Conservation (phyloP, 2,329 filamentous ascomycete species). For the Phyllosticta capitalensis region DNA sequence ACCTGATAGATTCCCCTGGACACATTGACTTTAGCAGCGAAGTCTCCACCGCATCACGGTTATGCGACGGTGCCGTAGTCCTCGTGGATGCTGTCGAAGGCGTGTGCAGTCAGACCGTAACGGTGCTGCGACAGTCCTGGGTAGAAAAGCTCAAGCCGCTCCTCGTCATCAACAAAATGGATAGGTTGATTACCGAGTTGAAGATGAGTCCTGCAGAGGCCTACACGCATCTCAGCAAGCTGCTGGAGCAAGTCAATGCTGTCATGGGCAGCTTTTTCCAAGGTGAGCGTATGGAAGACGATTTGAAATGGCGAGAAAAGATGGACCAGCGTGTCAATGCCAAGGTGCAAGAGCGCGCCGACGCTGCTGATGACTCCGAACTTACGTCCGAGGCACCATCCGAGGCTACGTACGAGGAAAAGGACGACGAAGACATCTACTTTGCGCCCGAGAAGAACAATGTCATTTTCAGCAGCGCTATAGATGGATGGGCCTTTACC, state of each 20-base stretch:
- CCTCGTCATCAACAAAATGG: constrained; percentile 97
- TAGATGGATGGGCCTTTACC: constrained; percentile 99
- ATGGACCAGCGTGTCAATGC: constrained; percentile 80
- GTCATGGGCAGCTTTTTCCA: constrained; percentile 97
- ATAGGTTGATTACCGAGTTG: constrained; percentile 84
- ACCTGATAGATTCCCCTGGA: constrained; percentile 93
- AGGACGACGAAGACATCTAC: constrained; percentile 93
- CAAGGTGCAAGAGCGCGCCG: constrained; percentile 44
- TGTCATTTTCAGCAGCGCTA: constrained; percentile 95
- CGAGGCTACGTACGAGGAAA: constrained; percentile 65
- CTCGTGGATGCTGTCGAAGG: constrained; percentile 95
- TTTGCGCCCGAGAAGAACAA: constrained; percentile 98
- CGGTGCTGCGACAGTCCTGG: constrained; percentile 90
- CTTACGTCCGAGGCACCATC: constrained; percentile 39
- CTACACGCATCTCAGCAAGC: constrained; percentile 76
- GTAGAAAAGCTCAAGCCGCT: constrained; percentile 90
- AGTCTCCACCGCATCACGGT: constrained; percentile 85
- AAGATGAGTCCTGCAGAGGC: constrained; percentile 89
- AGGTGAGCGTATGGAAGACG: constrained; percentile 96
- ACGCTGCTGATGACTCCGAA: constrained; percentile 38
- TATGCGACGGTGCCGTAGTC: constrained; percentile 91
- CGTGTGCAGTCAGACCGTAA: constrained; percentile 97
- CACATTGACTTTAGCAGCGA: constrained; percentile 99
- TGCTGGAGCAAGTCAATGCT: constrained; percentile 93
- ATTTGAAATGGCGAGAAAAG: constrained; percentile 87